These are phyloP conservation scores for Elaeis guineensis DNA, from an alignment of 176 grass and related monocot genomes.

Conservation along the genomic window DNA sequence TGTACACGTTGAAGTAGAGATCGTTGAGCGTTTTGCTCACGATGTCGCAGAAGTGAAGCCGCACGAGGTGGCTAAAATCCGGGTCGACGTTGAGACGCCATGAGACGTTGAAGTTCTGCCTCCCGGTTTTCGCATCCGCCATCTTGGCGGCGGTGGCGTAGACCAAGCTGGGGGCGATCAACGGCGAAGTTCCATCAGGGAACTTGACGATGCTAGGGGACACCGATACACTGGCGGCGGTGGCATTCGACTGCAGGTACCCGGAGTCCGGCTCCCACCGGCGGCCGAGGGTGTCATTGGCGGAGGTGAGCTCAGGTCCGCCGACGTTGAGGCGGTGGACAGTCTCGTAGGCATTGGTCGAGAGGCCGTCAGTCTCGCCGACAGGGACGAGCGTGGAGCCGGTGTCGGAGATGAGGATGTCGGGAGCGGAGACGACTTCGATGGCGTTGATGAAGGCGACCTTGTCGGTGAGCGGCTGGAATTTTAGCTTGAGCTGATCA, in stretches of 20 bases:
- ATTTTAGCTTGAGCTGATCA: conserved; percentile 40
- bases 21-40: conserved; percentile 68
- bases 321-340: conserved; percentile 84
- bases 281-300: conserved; percentile 76
- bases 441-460: conserved; percentile 86
- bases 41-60: conserved; percentile 92
- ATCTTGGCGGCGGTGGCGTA: conserved; percentile 66
- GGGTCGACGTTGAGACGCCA: conserved; percentile 66
- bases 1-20: conserved; percentile 89
- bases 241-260: conserved; percentile 38
- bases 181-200: conserved; percentile 51
- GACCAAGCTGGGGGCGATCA: conserved; percentile 58
- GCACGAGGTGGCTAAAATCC: conserved; percentile 46
- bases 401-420: conserved; percentile 43
- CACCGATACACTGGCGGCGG: conserved; percentile 37
- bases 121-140: conserved; percentile 36
- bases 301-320: conserved; percentile 42
- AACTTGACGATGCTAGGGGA: conserved; percentile 39
- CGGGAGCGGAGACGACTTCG: conserved; percentile 80
- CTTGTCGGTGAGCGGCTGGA: conserved; percentile 42
- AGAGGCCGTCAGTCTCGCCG: conserved; percentile 33
- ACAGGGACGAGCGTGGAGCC: conserved; percentile 42
- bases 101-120: conserved; percentile 71
- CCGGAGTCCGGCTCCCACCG: conserved; percentile 39
- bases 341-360: conserved; percentile 40